Evolutionary conservation across 108 stramenopile genomes (phyloP).

Genomic region (Pseudonitzschia multiseries): DNA sequence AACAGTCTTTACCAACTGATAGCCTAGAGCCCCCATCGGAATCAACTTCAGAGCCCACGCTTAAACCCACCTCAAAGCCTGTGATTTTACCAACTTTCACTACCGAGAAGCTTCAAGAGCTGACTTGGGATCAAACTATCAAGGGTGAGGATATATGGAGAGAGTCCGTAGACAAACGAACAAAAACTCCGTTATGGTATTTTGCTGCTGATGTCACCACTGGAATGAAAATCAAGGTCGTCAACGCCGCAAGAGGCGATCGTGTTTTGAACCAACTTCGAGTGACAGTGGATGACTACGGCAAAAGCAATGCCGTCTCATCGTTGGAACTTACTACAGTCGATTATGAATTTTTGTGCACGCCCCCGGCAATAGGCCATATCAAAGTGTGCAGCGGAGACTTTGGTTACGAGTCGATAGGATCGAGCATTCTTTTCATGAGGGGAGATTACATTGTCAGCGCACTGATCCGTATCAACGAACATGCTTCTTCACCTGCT

Average conservation of each 20-base stretch:
- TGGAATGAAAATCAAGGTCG: slow-evolving; percentile 2
- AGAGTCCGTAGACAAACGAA: not conserved
- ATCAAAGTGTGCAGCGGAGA: slow-evolving; percentile 20
- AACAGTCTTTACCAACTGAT: too few species aligned
- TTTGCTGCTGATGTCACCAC: slow-evolving; percentile 5
- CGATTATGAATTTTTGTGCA: slow-evolving; percentile 3
- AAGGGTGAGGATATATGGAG: slow-evolving; percentile 18
- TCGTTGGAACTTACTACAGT: slow-evolving; percentile 7
- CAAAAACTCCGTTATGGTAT: slow-evolving; percentile 7
- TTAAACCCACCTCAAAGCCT: not conserved
- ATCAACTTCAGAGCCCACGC: not conserved
- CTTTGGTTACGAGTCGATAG: slow-evolving; percentile 16
- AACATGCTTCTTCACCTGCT: not conserved
- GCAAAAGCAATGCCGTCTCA: not conserved
- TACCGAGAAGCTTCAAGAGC: not conserved
- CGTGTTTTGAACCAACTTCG: not conserved
- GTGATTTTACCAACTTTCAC: not conserved
- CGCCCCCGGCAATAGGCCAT: not conserved
- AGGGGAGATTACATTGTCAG: slow-evolving; percentile 6
- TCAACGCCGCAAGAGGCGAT: slow-evolving; percentile 16
- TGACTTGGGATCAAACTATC: slow-evolving; percentile 9
- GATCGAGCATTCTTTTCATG: slow-evolving; percentile 11
- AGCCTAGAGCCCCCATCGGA: not conserved
- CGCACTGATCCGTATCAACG: slow-evolving; percentile 17
- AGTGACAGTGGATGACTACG: slow-evolving; percentile 8